Evolutionary conservation across 345 rosid genomes (phyloP).

Genomic region (Aethionema arabicum): DNA sequence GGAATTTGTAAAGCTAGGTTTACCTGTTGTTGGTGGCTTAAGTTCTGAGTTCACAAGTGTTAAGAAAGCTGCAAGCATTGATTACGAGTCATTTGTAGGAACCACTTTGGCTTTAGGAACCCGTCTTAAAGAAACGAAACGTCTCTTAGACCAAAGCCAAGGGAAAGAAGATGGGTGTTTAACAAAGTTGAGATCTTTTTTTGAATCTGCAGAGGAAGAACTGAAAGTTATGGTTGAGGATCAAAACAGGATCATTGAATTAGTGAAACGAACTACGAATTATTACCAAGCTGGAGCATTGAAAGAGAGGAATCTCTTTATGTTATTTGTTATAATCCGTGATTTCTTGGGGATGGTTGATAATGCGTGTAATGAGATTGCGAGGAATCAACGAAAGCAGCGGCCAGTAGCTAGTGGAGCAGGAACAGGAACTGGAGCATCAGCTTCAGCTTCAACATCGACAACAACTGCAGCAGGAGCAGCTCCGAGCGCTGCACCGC

Average conservation of each 20-base stretch:
- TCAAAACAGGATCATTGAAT: constrained; percentile 53
- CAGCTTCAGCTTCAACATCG: constrained; percentile 8
- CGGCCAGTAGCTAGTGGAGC: constrained; percentile 25
- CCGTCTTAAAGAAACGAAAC: constrained; percentile 48
- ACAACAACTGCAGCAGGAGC: constrained; percentile 12
- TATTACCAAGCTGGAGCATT: constrained; percentile 79
- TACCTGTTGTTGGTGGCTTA: constrained; percentile 71
- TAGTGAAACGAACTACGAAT: constrained; percentile 69
- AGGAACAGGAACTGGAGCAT: constrained; percentile 14
- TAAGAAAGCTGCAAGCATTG: constrained; percentile 72
- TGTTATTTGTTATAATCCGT: constrained; percentile 64
- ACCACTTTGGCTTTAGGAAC: constrained; percentile 48
- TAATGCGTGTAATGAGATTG: constrained; percentile 59
- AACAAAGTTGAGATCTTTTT: constrained; percentile 55
- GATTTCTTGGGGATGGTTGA: constrained; percentile 85
- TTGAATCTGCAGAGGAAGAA: constrained; percentile 61
- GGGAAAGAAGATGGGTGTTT: constrained; percentile 47
- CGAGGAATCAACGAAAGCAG: constrained; percentile 59
- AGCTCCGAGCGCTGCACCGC: constrained; percentile 12
- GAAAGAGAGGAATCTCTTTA: constrained; percentile 53
- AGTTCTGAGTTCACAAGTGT: constrained; percentile 70
- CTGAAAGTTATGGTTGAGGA: constrained; percentile 46
- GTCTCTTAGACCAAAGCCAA: constrained; percentile 39
- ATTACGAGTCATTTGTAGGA: constrained; percentile 48
- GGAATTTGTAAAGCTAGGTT: constrained; percentile 64